Base-by-base conservation (phyloP, 257 asterid species). In the Fraxinus cuspidata region DNA sequence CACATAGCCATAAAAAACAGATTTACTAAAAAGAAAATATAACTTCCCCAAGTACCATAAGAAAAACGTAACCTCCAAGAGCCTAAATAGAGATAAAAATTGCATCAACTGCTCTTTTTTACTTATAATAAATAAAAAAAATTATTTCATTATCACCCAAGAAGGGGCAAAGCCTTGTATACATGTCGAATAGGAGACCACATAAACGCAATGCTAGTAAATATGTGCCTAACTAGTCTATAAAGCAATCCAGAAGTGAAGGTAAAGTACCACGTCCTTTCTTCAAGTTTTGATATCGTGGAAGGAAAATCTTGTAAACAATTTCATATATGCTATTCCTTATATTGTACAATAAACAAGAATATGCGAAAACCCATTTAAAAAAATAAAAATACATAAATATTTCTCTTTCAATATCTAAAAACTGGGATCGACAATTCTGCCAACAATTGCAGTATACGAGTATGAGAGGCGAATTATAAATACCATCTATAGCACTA, bases 11-110 rank as follows among this genome's bases (percentile, higher is more conserved):
- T 37, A 6, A 37, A 37, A 37, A 7, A 37, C 11, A 37, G 42
- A 37, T 6, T 37, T 9, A 38, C 44, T 38, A 2, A 9, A 9
- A 9, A 9, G 44, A 44, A 44, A 44, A 44, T 44, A 44, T 16
- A 73, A 71, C 72, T 71, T 72, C 64, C 44, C 56, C 67, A 13
- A 71, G 6, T 40, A 60, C 31, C 40, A 34, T 42, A 64, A 27
- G 74, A 42, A 38, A 16, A 63, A 27, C 2, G 63, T 56, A 60
- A n/a, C 34, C 71, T 31, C 42, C 66, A 56, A 53, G 21, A 34
- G 35, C 53, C 42, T 44, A 9, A 70, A 27, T 44, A 19, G 31
- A 70, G 42, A 60, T 28, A 42, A 27, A 51, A 31, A 31, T 23
- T 37, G 68, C 68, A 60, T 16, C 6, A 73, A 34, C 42, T 71